phyloP scores from a whole-genome alignment of 306 rosid genomes.

The Vachellia pachyceras region DNA sequence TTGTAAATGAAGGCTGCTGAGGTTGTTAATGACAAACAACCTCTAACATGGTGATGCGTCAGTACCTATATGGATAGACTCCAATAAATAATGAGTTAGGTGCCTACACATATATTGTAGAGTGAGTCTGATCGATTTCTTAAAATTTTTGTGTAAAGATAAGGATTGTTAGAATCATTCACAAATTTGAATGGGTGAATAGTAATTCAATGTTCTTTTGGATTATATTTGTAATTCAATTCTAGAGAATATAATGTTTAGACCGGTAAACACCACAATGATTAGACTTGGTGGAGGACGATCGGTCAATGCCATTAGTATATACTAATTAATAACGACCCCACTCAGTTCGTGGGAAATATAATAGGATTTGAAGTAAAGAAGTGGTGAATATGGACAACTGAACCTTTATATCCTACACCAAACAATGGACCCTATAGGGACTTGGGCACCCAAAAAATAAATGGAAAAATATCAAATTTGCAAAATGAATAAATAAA shows the following conservation, averaged over 20 bases:
- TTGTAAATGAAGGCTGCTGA: no score
- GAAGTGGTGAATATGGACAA: background rate
- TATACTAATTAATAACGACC: no score
- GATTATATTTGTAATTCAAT: no score
- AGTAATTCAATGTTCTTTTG: background rate
- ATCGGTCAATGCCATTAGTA: background rate
- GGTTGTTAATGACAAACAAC: no score
- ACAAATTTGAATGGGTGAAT: background rate
- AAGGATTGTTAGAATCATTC: background rate
- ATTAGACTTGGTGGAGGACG: background rate
- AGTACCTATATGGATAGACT: no score
- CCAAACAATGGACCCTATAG: background rate
- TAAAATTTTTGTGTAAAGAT: no score
- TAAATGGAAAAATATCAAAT: background rate
- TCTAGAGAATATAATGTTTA: no score
- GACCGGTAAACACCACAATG: background rate
- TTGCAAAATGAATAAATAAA: no score
- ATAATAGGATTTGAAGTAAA: background rate
- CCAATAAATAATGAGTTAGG: no score
- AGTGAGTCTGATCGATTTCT: no score
- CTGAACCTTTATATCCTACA: background rate
- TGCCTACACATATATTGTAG: no score
- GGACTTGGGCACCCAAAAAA: background rate
- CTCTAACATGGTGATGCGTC: no score
- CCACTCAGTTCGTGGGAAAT: background rate